Base-by-base conservation (phyloP, 345 rosid genomes). In the Populus pruinosa region DNA sequence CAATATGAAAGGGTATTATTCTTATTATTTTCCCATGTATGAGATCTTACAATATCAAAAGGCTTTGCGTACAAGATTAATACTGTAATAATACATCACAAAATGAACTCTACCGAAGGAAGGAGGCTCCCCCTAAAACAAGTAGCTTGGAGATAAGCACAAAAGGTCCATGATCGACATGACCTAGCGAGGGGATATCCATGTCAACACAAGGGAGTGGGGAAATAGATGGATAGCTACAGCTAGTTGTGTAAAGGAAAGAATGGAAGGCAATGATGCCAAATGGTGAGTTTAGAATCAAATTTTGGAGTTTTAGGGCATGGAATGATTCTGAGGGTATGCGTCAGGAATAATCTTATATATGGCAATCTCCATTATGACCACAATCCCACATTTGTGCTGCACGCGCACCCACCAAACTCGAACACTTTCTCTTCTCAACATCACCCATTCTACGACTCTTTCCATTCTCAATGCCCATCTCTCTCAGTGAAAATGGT, bases 371-470 rank as follows among this genome's bases (percentile, higher is more conserved):
- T 29, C 84, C 81, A 91, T 73, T 81, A 86, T 88, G 88, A 87
- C 90, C 90, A 86, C 91, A 87, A 79, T 86, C 86, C 90, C 91
- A 85, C 89, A 72, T 78, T 81, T 81, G 77, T 62, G 77, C 82
- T 80, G 92, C 94, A 90, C 86, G 93, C 93, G 96, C 91, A 90
- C 73, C 88, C 92, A 90, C 90, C 88, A 80, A 88, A 83, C 88
- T 82, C 82, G 67, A 35, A 67, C 83, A 77, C 83, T 55, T 44
- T 73, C 75, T 53, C 69, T 23, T 43, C 13, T 4, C 67, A 6
- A 5, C 27, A 23, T 63, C 29, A 50, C 72, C 31, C 11, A 23
- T 33, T 20, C 55, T 73, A 78, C 65, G 41, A 27, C 33, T 41
- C 18, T n/a, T 25, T 33, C 20, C 23, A 47, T 6, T 49, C 50